Evolutionary conservation across 2,329 filamentous ascomycete species (phyloP), one percentile per base, ranked within the genome.

Genomic region (Cercospora zeina): DNA sequence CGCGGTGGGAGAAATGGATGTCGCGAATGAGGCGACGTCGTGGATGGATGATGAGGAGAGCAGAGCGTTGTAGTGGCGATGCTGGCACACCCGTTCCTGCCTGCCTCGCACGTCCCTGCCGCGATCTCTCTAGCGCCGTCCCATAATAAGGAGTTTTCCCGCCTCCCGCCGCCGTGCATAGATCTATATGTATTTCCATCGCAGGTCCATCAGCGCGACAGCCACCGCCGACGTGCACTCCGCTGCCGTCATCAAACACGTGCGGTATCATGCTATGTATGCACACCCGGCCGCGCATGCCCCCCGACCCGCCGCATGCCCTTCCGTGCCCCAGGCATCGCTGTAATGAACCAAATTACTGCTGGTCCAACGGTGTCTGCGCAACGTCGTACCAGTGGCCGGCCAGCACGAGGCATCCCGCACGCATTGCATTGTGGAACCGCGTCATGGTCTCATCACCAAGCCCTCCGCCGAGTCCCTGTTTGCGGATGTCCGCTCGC

Each of bases 141-240:
- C 31, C 37, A 57, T 57, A 47, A 34, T 34, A 42, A 57, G 54
- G 54, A 57, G 54, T 47, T 27, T 27, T 27, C 24, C 24, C 24
- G 24, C 24, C 6, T 27, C 24, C 24, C 24, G 24, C 24, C 24
- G 24, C 24, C 24, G 24, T 27, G 24, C 24, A 27, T 6, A 27
- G 24, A 27, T 27, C 39, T 45, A 45, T 45, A 27, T 27, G 3
- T 27, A 27, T 27, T 27, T 27, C 24, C 24, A 27, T 27, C 24
- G 24, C 24, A 27, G 21, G 21, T 19, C 39, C 39, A 45, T 45
- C 24, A 27, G 3, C 24, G 24, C 24, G 24, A 45, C 39, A 45
- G 39, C 39, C 39, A 45, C 39, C 11, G 39, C 39, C 16, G 39
- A 45, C 39, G 16, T 27, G 24, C 24, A 27, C 24, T 27, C 24